Conservation (phyloP, 2,329 filamentous ascomycete genomes). For the Paecilomyces variotii region DNA sequence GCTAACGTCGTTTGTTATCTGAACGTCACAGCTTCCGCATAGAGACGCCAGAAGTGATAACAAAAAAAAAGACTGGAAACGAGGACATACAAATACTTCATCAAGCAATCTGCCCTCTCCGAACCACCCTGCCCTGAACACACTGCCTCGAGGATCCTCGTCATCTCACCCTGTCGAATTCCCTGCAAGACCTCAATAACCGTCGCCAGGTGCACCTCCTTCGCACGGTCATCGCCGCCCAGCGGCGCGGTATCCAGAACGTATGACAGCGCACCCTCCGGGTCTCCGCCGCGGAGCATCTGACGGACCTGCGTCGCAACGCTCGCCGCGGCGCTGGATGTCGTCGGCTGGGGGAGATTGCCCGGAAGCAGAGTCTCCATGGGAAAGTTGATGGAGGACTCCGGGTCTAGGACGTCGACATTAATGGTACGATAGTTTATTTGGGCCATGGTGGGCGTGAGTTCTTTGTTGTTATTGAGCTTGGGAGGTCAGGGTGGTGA, state of each 20-base stretch:
- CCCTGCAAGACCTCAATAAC: conserved; percentile 91
- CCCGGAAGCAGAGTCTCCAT: conserved; percentile 72
- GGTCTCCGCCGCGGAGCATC: conserved; percentile 75
- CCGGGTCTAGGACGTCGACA: conserved; percentile 83
- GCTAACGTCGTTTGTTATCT: background rate
- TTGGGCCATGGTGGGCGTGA: conserved; percentile 27
- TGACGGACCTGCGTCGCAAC: conserved; percentile 77
- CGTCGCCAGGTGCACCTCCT: conserved; percentile 81
- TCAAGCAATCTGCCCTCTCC: conserved; percentile 83
- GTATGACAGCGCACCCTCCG: conserved; percentile 75
- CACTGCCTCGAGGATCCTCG: conserved; percentile 72
- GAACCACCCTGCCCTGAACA: conserved; percentile 70
- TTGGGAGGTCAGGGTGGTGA: background rate
- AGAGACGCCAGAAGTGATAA: background rate
- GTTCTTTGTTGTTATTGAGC: background rate
- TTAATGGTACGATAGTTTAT: conserved; percentile 81
- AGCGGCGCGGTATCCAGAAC: conserved; percentile 80
- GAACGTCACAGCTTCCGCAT: background rate
- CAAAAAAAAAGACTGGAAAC: background rate
- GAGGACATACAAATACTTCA: conserved; percentile 87
- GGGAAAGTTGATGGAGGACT: conserved; percentile 88
- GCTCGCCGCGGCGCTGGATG: conserved; percentile 68
- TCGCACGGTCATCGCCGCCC: conserved; percentile 41
- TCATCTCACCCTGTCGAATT: conserved; percentile 95
- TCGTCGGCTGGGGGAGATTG: conserved; percentile 58